Conservation (phyloP, 2,329 filamentous ascomycete genomes). For the Aaosphaeria arxii region DNA sequence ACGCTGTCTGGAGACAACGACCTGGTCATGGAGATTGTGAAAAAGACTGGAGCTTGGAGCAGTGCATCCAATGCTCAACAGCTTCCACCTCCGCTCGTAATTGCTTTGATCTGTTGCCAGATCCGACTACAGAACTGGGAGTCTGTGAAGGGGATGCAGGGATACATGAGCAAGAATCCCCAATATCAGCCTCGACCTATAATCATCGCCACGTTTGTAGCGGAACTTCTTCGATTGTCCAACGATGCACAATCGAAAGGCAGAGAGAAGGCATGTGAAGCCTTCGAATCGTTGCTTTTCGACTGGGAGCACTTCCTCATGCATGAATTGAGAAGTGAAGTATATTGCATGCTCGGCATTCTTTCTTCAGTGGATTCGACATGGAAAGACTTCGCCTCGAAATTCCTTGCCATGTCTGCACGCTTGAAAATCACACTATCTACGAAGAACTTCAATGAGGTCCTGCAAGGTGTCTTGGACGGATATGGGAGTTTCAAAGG, state of each 20-base stretch:
- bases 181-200: slow-evolving; percentile 23
- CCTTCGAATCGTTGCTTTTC: slow-evolving; percentile 28
- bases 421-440: slow-evolving; percentile 24
- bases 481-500: slow-evolving; percentile 48
- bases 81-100: slow-evolving; percentile 34
- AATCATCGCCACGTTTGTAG: slow-evolving; percentile 29
- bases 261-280: slow-evolving; percentile 13
- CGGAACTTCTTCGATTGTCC: slow-evolving; percentile 25
- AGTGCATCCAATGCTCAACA: slow-evolving; percentile 18
- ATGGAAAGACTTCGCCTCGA: slow-evolving; percentile 27
- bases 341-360: slow-evolving; percentile 30
- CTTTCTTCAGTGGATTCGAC: slow-evolving; percentile 23
- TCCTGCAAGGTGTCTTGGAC: slow-evolving; percentile 55
- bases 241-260: slow-evolving; percentile 2
- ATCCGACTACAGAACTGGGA: slow-evolving; percentile 41
- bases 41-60: slow-evolving; percentile 15
- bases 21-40: slow-evolving; percentile 30
- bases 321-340: slow-evolving; percentile 19
- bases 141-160: slow-evolving; percentile 37
- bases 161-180: slow-evolving; percentile 19
- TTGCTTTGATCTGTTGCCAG: slow-evolving; percentile 42
- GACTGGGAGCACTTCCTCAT: slow-evolving; percentile 27
- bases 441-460: slow-evolving; percentile 47
- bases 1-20: slow-evolving; percentile 46
- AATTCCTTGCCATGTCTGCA: slow-evolving; percentile 25